phyloP scores from a whole-genome alignment of 169 alveolate species.

The Eimeria zaria region DNA sequence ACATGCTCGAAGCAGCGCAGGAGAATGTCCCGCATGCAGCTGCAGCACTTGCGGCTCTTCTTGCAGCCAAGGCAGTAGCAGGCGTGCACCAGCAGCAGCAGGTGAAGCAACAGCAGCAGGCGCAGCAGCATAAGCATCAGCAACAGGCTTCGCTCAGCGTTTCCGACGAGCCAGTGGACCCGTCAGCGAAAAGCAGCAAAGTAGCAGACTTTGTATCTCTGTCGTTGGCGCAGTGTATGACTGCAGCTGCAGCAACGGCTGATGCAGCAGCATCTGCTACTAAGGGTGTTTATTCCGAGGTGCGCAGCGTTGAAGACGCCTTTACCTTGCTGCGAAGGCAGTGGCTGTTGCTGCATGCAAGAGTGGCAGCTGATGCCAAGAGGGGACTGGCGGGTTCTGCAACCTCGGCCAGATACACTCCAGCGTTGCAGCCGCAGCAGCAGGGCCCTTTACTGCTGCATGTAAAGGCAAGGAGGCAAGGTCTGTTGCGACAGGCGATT shows the following conservation, averaged over 20 bases:
- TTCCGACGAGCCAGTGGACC: background rate
- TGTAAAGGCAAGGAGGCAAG: conserved; percentile 2
- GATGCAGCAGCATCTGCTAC: conserved; percentile 28
- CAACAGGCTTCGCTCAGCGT: background rate
- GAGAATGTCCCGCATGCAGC: conserved; percentile 71
- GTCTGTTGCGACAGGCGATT: conserved; percentile 29
- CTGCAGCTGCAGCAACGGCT: conserved; percentile 3
- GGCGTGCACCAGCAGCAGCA: conserved; percentile 57
- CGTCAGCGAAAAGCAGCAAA: background rate
- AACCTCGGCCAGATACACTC: background rate
- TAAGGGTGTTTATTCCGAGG: conserved; percentile 14
- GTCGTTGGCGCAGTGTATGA: conserved; percentile 18
- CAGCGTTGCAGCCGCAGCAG: conserved; percentile 40
- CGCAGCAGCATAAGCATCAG: background rate
- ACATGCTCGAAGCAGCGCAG: conserved; percentile 44
- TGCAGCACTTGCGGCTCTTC: conserved; percentile 67
- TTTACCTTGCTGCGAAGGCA: conserved; percentile 37
- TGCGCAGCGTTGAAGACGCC: conserved; percentile 49
- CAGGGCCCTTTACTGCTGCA: background rate
- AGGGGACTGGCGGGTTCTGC: background rate
- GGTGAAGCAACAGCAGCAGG: conserved; percentile 24
- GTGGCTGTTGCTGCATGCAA: conserved; percentile 34
- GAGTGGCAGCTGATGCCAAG: background rate
- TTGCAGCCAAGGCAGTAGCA: conserved; percentile 52
- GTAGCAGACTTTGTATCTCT: background rate